These are phyloP conservation scores for Penicillium malachiteum DNA, from an alignment of 495 filamentous ascomycete genomes.

Conservation along the genomic window DNA sequence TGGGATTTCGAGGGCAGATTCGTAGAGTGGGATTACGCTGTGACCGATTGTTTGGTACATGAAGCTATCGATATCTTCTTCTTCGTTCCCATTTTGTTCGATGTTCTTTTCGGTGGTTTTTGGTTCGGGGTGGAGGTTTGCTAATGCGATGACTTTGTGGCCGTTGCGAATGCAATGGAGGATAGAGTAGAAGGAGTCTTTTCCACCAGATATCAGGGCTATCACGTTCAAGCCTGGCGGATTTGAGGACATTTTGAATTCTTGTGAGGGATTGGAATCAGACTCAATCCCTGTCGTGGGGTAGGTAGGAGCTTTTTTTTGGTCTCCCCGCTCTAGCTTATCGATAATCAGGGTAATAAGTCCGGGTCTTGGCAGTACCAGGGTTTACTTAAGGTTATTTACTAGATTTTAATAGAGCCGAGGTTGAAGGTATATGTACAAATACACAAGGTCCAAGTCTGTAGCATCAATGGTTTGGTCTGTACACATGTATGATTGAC, in stretches of 20 bases:
- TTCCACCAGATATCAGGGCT: conserved; percentile 90
- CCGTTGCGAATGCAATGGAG: conserved; percentile 86
- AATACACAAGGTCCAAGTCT: no score
- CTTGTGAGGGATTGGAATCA: neutral
- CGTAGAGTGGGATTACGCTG: conserved; percentile 80
- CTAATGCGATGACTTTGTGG: conserved; percentile 82
- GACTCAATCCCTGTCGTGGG: neutral
- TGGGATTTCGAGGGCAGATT: conserved; percentile 70
- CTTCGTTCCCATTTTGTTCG: conserved; percentile 29
- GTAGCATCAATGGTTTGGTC: no score
- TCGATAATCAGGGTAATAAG: conserved; percentile 10
- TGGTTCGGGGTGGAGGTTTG: conserved; percentile 71
- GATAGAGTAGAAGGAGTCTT: conserved; percentile 92
- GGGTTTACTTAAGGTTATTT: no score
- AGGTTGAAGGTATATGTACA: no score
- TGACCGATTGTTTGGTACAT: conserved; percentile 99
- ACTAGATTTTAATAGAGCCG: no score
- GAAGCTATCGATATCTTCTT: conserved; percentile 86
- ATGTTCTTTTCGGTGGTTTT: conserved; percentile 1
- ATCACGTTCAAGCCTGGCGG: conserved; percentile 71
- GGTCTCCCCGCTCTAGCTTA: conserved; percentile 10
- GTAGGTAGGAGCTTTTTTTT: conserved; percentile 6
- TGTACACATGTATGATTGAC: no score
- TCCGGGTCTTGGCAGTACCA: neutral
- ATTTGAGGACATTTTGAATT: neutral